Conservation (phyloP, 2,329 filamentous ascomycete genomes). For the Fusarium tjaetaba region DNA sequence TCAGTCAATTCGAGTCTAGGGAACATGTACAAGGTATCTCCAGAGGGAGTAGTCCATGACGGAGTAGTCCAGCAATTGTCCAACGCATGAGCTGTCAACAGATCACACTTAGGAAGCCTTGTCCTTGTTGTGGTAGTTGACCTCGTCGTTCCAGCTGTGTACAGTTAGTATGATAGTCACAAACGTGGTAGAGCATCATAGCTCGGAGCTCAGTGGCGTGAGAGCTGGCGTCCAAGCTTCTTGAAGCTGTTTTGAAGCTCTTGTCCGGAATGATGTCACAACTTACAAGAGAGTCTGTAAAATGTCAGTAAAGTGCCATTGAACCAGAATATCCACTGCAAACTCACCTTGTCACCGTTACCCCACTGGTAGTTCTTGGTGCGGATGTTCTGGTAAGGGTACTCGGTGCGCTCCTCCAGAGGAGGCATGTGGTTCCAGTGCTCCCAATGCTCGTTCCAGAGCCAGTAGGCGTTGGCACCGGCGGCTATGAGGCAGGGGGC, state of each 20-base stretch:
- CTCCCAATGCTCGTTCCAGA: conserved; percentile 98
- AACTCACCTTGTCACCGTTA: conserved; percentile 87
- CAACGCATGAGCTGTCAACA: conserved; percentile 27
- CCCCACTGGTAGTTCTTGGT: conserved; percentile 96
- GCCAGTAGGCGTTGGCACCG: conserved; percentile 83
- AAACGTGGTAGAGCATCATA: not conserved
- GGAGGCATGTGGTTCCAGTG: conserved; percentile 89
- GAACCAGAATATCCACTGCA: not conserved
- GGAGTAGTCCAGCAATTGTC: conserved; percentile 45
- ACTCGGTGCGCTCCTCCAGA: conserved; percentile 90
- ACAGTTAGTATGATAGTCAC: conserved; percentile 31
- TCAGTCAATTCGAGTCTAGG: conserved; percentile 48
- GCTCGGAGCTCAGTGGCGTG: not conserved
- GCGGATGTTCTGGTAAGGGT: conserved; percentile 97
- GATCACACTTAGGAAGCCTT: conserved; percentile 62
- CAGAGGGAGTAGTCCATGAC: conserved; percentile 38
- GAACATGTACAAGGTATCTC: conserved; percentile 47
- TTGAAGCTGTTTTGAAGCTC: conserved; percentile 6
- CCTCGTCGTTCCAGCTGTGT: conserved; percentile 86
- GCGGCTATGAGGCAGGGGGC: conserved; percentile 78
- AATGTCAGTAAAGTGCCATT: conserved; percentile 40
- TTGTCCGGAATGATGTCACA: not conserved
- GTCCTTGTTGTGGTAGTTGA: conserved; percentile 98
- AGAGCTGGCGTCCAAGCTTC: conserved; percentile 8
- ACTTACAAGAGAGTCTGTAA: conserved; percentile 64